phyloP scores from a whole-genome alignment of 2,329 filamentous ascomycete genomes.

The Aphanoascus verrucosus region DNA sequence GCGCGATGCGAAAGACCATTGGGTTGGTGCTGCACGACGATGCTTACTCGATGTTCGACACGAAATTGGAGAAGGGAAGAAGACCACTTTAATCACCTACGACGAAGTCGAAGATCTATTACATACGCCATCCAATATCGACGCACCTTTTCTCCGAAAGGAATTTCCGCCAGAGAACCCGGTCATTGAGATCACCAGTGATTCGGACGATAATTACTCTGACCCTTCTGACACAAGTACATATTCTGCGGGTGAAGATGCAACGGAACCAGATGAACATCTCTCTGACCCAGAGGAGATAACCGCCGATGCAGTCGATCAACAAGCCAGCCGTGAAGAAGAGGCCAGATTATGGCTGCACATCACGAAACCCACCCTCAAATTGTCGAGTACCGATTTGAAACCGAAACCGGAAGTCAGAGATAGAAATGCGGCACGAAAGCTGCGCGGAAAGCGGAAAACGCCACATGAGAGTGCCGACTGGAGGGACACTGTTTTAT shows the following conservation, averaged over 20 bases:
- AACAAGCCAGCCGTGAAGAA: conserved; percentile 33
- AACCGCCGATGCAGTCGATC: conserved; percentile 42
- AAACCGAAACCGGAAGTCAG: conserved; percentile 16
- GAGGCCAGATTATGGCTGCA: conserved; percentile 38
- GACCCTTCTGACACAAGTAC: background rate
- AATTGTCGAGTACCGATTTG: conserved; percentile 12
- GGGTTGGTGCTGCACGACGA: conserved; percentile 43
- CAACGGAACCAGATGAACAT: conserved; percentile 15
- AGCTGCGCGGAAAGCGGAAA: conserved; percentile 25
- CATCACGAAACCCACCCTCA: conserved; percentile 25
- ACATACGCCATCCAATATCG: conserved; percentile 10
- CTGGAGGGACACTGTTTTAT: conserved; percentile 41
- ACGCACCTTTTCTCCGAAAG: background rate
- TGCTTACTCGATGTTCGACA: conserved; percentile 43
- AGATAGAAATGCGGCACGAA: conserved; percentile 15
- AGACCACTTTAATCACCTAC: conserved; percentile 26
- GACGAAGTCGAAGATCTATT: conserved; percentile 24
- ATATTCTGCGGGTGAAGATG: background rate
- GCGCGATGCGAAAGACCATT: conserved; percentile 38
- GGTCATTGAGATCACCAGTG: background rate
- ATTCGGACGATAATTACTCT: background rate
- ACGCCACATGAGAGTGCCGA: conserved; percentile 30
- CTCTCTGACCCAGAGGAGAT: conserved; percentile 30
- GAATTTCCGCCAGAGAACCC: background rate
- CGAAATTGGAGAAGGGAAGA: conserved; percentile 24